These are phyloP conservation scores for Yamadazyma laniorum DNA, from an alignment of 805 yeast species.

Conservation along the genomic window DNA sequence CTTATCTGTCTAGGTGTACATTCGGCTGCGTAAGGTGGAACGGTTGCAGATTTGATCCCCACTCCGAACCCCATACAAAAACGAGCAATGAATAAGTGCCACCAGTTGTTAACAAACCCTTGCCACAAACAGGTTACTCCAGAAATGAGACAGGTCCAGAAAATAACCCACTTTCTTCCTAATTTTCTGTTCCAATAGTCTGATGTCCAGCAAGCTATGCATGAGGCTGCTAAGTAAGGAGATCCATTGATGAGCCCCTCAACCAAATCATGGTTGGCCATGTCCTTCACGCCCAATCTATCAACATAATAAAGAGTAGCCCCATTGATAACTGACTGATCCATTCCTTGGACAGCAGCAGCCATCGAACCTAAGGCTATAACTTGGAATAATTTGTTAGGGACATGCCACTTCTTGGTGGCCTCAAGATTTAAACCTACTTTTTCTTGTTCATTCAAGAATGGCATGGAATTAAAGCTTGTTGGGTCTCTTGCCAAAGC, in stretches of 20 bases:
- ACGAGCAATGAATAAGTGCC: slow-evolving; percentile 59
- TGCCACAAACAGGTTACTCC: slow-evolving; percentile 67
- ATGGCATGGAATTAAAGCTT: slow-evolving; percentile 55
- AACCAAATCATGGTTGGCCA: slow-evolving; percentile 52
- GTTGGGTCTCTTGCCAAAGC: slow-evolving; percentile 55
- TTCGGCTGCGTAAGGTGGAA: slow-evolving; percentile 66
- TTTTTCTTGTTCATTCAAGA: slow-evolving; percentile 44
- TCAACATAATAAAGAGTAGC: slow-evolving; percentile 62
- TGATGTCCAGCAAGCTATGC: slow-evolving; percentile 60
- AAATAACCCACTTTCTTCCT: slow-evolving; percentile 63
- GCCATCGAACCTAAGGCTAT: slow-evolving; percentile 64
- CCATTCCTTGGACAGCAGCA: slow-evolving; percentile 76
- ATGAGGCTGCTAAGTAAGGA: slow-evolving; percentile 61
- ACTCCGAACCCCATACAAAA: slow-evolving; percentile 61
- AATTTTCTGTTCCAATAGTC: slow-evolving; percentile 49
- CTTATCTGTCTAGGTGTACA: slow-evolving; percentile 56
- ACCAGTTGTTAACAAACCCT: slow-evolving; percentile 60
- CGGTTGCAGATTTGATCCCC: slow-evolving; percentile 66
- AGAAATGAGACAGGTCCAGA: slow-evolving; percentile 58
- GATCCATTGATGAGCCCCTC: slow-evolving; percentile 63
- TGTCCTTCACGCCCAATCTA: slow-evolving; percentile 46
- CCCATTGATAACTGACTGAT: slow-evolving; percentile 68
- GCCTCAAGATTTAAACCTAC: slow-evolving; percentile 49
- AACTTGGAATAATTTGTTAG: slow-evolving; percentile 48
- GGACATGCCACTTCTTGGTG: slow-evolving; percentile 43